Evolutionary conservation across 1,284 basidiomycete species (phyloP).

Genomic region (Cutaneotrichosporon cavernicola): DNA sequence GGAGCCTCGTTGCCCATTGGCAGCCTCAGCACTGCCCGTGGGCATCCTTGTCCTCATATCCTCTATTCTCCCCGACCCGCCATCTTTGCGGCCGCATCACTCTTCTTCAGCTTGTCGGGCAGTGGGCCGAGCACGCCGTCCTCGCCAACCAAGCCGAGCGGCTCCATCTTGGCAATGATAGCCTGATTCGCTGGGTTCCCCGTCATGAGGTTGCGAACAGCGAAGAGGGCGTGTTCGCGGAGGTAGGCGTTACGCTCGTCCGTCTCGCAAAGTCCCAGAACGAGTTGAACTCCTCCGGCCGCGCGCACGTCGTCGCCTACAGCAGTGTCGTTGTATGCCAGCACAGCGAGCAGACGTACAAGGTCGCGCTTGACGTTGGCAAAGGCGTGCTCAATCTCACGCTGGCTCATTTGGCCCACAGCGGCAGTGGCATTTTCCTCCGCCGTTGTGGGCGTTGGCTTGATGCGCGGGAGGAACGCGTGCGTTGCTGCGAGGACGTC

Average conservation of each 20-base stretch:
- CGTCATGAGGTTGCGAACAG: constrained; percentile 72
- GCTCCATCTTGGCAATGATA: constrained; percentile 69
- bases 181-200: constrained; percentile 75
- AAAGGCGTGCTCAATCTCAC: constrained; percentile 62
- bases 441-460: constrained; percentile 36
- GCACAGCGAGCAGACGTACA: constrained; percentile 72
- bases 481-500: constrained; percentile 69
- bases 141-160: constrained; percentile 58
- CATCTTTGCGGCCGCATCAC: not conserved
- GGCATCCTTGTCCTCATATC: not conserved
- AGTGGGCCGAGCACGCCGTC: constrained; percentile 59
- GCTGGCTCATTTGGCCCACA: constrained; percentile 3
- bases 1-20: too few species aligned
- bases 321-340: constrained; percentile 63
- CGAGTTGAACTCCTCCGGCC: constrained; percentile 69
- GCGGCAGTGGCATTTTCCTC: constrained; percentile 11
- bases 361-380: constrained; percentile 63
- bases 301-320: constrained; percentile 71
- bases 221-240: constrained; percentile 82
- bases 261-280: constrained; percentile 80
- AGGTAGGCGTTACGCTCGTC: constrained; percentile 88
- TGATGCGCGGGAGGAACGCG: constrained; percentile 72
- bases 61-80: not conserved
- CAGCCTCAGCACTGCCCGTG: too few species aligned
- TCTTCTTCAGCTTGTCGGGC: constrained; percentile 47